Percentiles rank a stretch among this genome's conserved stretches.
Conservation (phyloP, 768 basidiomycete species). For the Podaxis mareebaensis region DNA sequence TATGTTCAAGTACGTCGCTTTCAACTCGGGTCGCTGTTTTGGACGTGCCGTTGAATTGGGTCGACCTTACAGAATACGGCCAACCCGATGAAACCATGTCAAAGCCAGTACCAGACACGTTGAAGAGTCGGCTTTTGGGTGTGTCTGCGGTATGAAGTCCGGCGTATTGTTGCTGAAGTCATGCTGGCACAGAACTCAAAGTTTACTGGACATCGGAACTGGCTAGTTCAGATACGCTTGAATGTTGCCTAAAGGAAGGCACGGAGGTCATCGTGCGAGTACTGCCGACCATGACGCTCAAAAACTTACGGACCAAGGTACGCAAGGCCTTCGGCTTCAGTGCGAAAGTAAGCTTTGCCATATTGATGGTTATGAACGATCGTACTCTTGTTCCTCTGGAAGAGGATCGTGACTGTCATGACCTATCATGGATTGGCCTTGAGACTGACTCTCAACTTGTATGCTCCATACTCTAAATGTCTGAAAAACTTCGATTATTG, state of each 20-base stretch:
- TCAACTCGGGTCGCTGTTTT: background rate
- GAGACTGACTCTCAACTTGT: constrained; percentile 51
- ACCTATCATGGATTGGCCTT: constrained; percentile 73
- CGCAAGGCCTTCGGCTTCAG: constrained; percentile 46
- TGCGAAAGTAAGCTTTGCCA: constrained; percentile 32
- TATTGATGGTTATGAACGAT: constrained; percentile 63
- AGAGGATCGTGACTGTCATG: constrained; percentile 46
- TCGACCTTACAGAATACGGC: constrained; percentile 52
- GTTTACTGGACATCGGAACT: constrained; percentile 20
- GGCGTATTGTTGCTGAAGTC: background rate
- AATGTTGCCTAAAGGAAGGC: constrained; percentile 19
- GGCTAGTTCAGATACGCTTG: background rate
- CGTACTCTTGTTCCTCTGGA: constrained; percentile 47
- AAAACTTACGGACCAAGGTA: constrained; percentile 63
- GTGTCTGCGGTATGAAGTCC: constrained; percentile 22
- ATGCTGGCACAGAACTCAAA: constrained; percentile 21
- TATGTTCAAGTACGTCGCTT: constrained; percentile 58
- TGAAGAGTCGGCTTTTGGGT: constrained; percentile 67
- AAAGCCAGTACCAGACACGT: constrained; percentile 44
- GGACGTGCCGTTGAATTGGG: constrained; percentile 4
- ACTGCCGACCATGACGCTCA: constrained; percentile 69
- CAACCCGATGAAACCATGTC: constrained; percentile 39
- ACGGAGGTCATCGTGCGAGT: constrained; percentile 44
- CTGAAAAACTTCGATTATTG: constrained; percentile 7
- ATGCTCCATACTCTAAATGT: constrained; percentile 27